Conservation (phyloP, 305 asterid genomes). For the Plantago coronopus region DNA sequence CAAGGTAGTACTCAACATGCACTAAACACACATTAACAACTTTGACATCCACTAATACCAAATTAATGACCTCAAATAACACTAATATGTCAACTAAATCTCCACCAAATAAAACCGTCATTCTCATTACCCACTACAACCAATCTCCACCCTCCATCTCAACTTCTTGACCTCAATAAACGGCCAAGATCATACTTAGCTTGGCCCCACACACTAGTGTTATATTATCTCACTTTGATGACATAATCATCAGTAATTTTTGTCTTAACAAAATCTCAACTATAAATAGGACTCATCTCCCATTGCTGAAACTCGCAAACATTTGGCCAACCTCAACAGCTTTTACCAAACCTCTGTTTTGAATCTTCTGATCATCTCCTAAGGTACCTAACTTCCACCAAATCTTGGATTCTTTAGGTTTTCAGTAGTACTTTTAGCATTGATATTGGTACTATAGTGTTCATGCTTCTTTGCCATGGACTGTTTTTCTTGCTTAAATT, state of each 20-base stretch:
- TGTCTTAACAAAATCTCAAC: slow-evolving; percentile 8
- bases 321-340: slow-evolving; percentile 10
- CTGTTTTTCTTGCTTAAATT: not conserved
- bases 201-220: slow-evolving; percentile 5
- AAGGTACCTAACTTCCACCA: slow-evolving; percentile 22
- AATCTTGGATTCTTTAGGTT: slow-evolving; percentile 4
- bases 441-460: not conserved
- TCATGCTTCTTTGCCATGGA: not conserved
- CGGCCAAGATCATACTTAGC: slow-evolving; percentile 21
- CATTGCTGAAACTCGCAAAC: slow-evolving; percentile 20
- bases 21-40: too few species aligned
- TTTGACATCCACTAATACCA: not conserved
- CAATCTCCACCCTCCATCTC: slow-evolving; percentile 19
- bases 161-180: slow-evolving; percentile 8
- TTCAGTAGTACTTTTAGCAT: not conserved
- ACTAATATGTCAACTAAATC: not conserved
- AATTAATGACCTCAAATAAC: not conserved
- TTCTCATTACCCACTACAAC: slow-evolving; percentile 28
- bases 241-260: not conserved
- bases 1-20: too few species aligned
- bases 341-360: slow-evolving; percentile 16
- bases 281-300: slow-evolving; percentile 29
- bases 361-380: slow-evolving; percentile 17
- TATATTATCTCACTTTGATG: not conserved
- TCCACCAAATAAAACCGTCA: slow-evolving; percentile 1